phyloP scores from a whole-genome alignment of 83 land plant genomes.

The Thuja plicata region DNA sequence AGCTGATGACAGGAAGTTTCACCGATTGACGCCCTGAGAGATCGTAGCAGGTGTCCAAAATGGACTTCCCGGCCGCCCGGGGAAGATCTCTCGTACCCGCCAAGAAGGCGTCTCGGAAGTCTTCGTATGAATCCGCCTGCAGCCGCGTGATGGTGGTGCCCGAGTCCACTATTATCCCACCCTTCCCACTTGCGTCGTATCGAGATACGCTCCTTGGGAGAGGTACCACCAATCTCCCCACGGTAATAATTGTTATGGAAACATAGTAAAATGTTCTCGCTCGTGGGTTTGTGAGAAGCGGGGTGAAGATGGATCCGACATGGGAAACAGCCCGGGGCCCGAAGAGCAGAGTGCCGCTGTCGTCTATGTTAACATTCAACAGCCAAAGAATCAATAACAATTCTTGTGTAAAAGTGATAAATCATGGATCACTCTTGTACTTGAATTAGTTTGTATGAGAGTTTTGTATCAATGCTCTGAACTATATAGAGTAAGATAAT shows the following conservation, averaged over 20 bases:
- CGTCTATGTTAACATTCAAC: no score
- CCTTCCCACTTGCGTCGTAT: conserved; percentile 45
- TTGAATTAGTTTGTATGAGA: no score
- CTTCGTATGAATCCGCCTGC: conserved; percentile 37
- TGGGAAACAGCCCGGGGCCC: conserved; percentile 30
- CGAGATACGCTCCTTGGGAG: conserved; percentile 24
- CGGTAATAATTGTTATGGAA: conserved; percentile 35
- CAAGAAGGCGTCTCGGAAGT: conserved; percentile 55
- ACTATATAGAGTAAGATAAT: no score
- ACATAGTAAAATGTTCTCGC: conserved; percentile 56
- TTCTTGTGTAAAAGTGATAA: no score
- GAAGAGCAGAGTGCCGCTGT: conserved; percentile 36
- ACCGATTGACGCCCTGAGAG: conserved; percentile 50
- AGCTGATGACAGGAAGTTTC: conserved; percentile 55
- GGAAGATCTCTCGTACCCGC: conserved; percentile 41
- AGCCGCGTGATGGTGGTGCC: no score
- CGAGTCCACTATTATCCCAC: conserved; percentile 73
- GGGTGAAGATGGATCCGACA: conserved; percentile 36
- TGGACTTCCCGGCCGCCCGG: conserved; percentile 25
- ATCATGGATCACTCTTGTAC: no score
- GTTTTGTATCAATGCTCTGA: no score
- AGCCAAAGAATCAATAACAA: no score
- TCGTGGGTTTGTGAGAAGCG: conserved; percentile 30
- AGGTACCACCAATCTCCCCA: conserved; percentile 28
- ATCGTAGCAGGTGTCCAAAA: conserved; percentile 79